phyloP scores from a whole-genome alignment of 2,329 filamentous ascomycete genomes.

The Colletotrichum incanum region DNA sequence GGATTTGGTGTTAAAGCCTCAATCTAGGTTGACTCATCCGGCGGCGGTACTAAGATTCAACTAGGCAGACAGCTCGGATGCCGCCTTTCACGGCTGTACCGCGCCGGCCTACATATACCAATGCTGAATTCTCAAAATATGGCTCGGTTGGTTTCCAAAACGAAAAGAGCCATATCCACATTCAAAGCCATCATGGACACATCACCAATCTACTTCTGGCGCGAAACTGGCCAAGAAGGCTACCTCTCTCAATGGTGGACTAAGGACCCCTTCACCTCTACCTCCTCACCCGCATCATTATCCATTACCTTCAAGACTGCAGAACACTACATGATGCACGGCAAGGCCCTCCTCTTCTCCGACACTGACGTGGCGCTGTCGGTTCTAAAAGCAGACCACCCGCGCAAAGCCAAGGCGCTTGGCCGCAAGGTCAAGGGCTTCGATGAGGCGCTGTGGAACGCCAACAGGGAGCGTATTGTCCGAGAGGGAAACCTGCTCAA shows the following conservation, averaged over 20 bases:
- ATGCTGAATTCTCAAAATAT: neutral
- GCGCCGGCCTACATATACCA: neutral
- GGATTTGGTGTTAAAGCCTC: neutral
- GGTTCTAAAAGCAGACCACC: constrained; percentile 65
- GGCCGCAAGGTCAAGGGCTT: constrained; percentile 71
- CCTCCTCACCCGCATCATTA: constrained; percentile 61
- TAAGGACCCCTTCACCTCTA: constrained; percentile 48
- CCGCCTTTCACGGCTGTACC: neutral
- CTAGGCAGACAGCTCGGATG: constrained; percentile 12
- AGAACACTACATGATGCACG: constrained; percentile 72
- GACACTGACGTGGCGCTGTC: constrained; percentile 60
- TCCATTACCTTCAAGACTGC: constrained; percentile 63
- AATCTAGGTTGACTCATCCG: constrained; percentile 31
- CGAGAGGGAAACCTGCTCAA: constrained; percentile 72
- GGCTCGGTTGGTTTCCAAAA: neutral
- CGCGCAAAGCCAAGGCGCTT: constrained; percentile 66
- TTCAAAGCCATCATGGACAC: neutral
- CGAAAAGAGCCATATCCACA: neutral
- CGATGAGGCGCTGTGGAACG: constrained; percentile 65
- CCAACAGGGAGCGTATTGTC: constrained; percentile 69
- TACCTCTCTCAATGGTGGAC: constrained; percentile 77
- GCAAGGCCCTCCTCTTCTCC: constrained; percentile 66
- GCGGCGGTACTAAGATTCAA: constrained; percentile 6
- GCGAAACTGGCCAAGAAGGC: constrained; percentile 62
- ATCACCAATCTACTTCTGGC: constrained; percentile 63